Conservation (phyloP, 2,329 filamentous ascomycete species). For the Trematosphaeria pertusa region DNA sequence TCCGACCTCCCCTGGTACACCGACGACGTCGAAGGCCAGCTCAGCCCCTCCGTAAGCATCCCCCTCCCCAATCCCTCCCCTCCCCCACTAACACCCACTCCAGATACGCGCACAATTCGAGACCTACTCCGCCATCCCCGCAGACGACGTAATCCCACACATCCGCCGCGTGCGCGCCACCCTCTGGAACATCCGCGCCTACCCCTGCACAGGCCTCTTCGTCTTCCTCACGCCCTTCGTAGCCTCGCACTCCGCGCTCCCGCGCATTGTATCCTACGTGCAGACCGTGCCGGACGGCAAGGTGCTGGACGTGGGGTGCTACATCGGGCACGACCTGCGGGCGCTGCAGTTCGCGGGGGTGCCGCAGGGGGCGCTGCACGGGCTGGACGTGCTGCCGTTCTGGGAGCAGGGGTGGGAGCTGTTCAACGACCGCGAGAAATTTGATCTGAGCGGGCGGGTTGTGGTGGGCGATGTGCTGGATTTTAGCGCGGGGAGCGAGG, state of each 20-base stretch:
- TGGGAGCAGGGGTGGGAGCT: too few species aligned
- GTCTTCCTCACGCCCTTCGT: conserved; percentile 1
- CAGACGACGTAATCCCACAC: neutral
- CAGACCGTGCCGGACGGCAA: too few species aligned
- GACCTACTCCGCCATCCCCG: neutral
- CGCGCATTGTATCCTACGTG: too few species aligned
- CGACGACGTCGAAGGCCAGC: too few species aligned
- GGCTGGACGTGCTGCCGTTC: neutral
- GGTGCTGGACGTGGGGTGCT: conserved; percentile 1
- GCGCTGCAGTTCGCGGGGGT: neutral
- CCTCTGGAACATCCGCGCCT: neutral
- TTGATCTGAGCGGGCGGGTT: too few species aligned
- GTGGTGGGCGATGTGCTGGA: too few species aligned
- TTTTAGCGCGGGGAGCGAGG: too few species aligned
- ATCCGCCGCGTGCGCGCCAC: neutral
- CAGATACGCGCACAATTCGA: neutral
- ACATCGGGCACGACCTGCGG: neutral
- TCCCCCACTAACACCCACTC: neutral
- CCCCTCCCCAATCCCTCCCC: too few species aligned
- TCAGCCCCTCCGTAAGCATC: too few species aligned
- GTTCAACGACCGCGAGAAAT: too few species aligned
- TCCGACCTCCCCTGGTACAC: too few species aligned
- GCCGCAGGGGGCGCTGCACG: neutral
- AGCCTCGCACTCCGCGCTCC: neutral
- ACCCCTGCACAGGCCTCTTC: conserved; percentile 3